phyloP scores from a whole-genome alignment of 257 asterid genomes.

The Solanum rostratum region DNA sequence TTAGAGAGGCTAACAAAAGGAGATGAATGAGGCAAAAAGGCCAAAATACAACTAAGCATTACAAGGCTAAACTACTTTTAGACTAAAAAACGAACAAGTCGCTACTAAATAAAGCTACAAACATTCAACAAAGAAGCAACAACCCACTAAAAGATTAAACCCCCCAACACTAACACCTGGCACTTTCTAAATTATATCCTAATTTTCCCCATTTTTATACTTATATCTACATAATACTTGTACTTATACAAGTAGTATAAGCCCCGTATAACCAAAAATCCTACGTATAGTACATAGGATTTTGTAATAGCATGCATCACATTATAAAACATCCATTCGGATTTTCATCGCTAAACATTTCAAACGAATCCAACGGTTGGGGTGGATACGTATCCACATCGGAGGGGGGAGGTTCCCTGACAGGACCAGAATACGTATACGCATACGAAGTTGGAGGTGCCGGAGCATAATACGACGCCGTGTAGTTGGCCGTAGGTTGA shows the following conservation, averaged over 20 bases:
- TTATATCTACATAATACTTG: background rate
- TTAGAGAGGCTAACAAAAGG: background rate
- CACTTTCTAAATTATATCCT: background rate
- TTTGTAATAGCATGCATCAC: conserved; percentile 10
- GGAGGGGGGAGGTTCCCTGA: conserved; percentile 20
- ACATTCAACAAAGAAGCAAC: background rate
- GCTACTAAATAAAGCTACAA: conserved; percentile 1
- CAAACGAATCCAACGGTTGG: conserved; percentile 68
- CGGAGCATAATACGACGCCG: conserved; percentile 44
- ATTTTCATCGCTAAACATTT: conserved; percentile 71
- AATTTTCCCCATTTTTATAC: background rate
- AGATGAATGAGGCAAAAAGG: background rate
- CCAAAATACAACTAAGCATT: background rate
- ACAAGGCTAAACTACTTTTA: background rate
- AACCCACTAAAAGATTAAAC: background rate
- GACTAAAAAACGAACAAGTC: background rate
- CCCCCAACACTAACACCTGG: background rate
- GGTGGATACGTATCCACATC: conserved; percentile 21
- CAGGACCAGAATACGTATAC: conserved; percentile 21
- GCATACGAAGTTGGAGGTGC: conserved; percentile 39
- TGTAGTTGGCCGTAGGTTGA: conserved; percentile 29
- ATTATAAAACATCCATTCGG: conserved; percentile 59
- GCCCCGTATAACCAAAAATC: background rate
- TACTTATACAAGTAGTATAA: conserved; percentile 29
- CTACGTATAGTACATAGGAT: background rate